phyloP scores from a whole-genome alignment of 2,329 filamentous ascomycete species.

The Colletotrichum gloeosporioides region DNA sequence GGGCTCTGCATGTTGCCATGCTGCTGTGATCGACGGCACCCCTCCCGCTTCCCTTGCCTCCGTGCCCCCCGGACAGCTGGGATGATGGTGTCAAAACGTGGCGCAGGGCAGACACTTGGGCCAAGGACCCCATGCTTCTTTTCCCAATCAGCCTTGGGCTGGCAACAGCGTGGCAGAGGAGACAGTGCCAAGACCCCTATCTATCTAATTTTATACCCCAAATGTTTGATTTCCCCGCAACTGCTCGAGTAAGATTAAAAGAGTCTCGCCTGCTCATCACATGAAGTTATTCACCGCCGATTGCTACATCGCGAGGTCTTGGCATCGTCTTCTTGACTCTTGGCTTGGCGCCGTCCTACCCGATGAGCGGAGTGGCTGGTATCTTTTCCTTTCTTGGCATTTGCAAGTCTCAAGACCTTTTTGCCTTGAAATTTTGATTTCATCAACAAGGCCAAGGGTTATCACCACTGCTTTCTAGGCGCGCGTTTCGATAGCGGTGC shows the following conservation, averaged over 20 bases:
- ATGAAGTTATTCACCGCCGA: neutral
- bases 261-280: neutral
- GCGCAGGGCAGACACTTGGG: neutral
- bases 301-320: slow-evolving; percentile 3
- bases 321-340: neutral
- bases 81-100: neutral
- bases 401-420: neutral
- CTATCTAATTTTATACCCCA: slow-evolving; percentile 2
- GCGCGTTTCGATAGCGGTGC: neutral
- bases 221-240: slow-evolving; percentile 9
- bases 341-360: neutral
- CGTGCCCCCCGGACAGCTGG: neutral
- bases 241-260: neutral
- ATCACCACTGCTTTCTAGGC: neutral
- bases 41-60: neutral
- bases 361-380: neutral
- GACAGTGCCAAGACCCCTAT: slow-evolving; percentile 3
- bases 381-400: neutral
- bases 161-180: neutral
- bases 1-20: neutral
- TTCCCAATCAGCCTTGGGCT: neutral
- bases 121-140: neutral
- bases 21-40: neutral
- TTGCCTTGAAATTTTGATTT: neutral
- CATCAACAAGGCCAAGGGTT: neutral